These are phyloP conservation scores for Erodium trifolium DNA, from an alignment of 441 rosid species.

Conservation along the genomic window DNA sequence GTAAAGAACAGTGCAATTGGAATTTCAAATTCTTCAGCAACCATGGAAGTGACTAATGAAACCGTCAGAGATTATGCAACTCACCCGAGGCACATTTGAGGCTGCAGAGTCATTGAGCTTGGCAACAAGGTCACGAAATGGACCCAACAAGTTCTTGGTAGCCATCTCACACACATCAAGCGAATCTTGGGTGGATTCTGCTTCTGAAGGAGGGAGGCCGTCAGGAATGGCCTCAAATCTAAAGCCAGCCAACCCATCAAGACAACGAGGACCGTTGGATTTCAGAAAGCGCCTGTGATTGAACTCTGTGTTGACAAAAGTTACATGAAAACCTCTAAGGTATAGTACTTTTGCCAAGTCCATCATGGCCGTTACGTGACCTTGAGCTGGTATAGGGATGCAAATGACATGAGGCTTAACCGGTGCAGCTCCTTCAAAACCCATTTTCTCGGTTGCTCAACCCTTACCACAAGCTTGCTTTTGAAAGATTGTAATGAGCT, in stretches of 20 bases:
- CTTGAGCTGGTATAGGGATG: slow-evolving; percentile 29
- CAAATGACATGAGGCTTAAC: slow-evolving; percentile 22
- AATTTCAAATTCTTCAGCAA: slow-evolving; percentile 22
- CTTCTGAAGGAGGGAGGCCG: slow-evolving; percentile 15
- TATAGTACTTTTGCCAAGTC: slow-evolving; percentile 27
- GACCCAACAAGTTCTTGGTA: slow-evolving; percentile 20
- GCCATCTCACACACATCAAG: no score
- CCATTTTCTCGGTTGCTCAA: no score
- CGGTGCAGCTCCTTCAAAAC: no score
- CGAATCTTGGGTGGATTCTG: no score
- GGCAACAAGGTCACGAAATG: slow-evolving; percentile 23
- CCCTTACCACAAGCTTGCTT: no score
- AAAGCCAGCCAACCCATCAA: slow-evolving; percentile 20
- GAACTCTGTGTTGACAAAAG: slow-evolving; percentile 27
- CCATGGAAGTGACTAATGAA: slow-evolving; percentile 21
- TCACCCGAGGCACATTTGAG: slow-evolving; percentile 19
- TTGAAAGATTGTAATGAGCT: no score
- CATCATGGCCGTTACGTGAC: slow-evolving; percentile 32
- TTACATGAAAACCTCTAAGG: slow-evolving; percentile 25
- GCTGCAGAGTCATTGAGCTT: slow-evolving; percentile 16
- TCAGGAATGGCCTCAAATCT: slow-evolving; percentile 26
- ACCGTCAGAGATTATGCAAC: slow-evolving; percentile 17
- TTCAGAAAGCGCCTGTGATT: slow-evolving; percentile 22
- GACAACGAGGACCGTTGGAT: slow-evolving; percentile 22
- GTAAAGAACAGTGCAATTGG: slow-evolving; percentile 14